These are phyloP conservation scores for Trichosporon faecale DNA, from an alignment of 1,284 basidiomycete species.

Conservation along the genomic window DNA sequence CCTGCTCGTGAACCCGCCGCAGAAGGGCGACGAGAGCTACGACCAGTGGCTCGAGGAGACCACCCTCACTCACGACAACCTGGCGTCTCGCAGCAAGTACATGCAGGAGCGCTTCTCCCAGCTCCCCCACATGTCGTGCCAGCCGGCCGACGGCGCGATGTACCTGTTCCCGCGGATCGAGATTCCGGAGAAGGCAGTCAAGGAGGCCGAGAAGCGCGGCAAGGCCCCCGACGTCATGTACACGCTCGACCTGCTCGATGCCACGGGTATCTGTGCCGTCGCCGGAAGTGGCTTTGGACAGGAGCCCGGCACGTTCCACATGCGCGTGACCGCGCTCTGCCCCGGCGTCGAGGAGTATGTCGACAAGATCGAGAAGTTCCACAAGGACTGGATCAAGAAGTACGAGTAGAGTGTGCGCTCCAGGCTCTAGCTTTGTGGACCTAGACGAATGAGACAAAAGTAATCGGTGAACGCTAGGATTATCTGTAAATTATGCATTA, in stretches of 20 bases:
- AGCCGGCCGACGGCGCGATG: conserved; percentile 77
- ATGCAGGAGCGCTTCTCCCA: conserved; percentile 74
- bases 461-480: too few species aligned
- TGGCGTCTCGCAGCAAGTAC: conserved; percentile 65
- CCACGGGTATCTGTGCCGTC: conserved; percentile 89
- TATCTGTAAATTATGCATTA: too few species aligned
- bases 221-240: conserved; percentile 86
- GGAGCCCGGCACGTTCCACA: conserved; percentile 78
- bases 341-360: conserved; percentile 84
- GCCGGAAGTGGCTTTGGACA: conserved; percentile 91
- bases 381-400: conserved; percentile 68
- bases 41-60: conserved; percentile 76
- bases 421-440: neutral
- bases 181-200: conserved; percentile 67
- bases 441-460: too few species aligned
- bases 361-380: conserved; percentile 77
- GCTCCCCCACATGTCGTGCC: conserved; percentile 78
- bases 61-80: conserved; percentile 67
- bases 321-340: conserved; percentile 81
- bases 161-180: conserved; percentile 79
- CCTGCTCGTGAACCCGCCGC: conserved; percentile 80
- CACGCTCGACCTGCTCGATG: conserved; percentile 71
- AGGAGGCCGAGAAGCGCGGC: conserved; percentile 66
- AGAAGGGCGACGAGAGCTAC: conserved; percentile 70
- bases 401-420: conserved; percentile 53